These are phyloP conservation scores for Gynochthodes officinalis DNA, from an alignment of 257 asterid genomes.

Conservation along the genomic window DNA sequence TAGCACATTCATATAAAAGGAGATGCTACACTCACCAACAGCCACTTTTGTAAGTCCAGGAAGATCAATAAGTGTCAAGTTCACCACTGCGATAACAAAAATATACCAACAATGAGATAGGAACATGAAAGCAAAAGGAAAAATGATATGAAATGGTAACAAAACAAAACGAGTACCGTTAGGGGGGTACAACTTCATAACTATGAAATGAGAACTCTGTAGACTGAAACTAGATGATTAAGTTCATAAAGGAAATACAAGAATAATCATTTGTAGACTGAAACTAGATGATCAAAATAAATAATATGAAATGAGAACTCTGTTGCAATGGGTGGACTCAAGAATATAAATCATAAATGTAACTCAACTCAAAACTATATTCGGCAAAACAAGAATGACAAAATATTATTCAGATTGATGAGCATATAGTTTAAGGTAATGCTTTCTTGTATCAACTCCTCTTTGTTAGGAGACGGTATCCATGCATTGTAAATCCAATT, in stretches of 20 bases:
- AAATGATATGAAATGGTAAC: too few relatives aligned
- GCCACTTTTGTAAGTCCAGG: constrained; percentile 99
- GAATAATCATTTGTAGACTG: not conserved
- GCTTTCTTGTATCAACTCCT: not conserved
- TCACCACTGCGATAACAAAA: constrained; percentile 70
- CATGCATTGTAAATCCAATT: not conserved
- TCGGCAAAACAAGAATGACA: not conserved
- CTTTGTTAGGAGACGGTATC: not conserved
- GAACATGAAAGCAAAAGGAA: not conserved
- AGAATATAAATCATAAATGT: not conserved
- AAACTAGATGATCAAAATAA: not conserved
- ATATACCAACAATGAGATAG: constrained; percentile 20
- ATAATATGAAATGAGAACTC: not conserved
- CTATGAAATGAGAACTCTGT: too few relatives aligned
- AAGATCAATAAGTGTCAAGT: constrained; percentile 92
- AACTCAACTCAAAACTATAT: not conserved
- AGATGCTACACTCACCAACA: constrained; percentile 62
- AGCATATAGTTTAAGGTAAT: not conserved
- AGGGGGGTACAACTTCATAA: not conserved
- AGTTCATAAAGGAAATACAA: not conserved
- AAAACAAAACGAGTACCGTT: not conserved
- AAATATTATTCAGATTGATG: not conserved
- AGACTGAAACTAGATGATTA: too few relatives aligned
- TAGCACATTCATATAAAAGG: constrained; percentile 6
- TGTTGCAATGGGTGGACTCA: not conserved